Percentiles rank a stretch among this genome's conserved stretches.
Evolutionary conservation across 2,329 filamentous ascomycete genomes (phyloP).

Genomic region (Ascochyta pisi): DNA sequence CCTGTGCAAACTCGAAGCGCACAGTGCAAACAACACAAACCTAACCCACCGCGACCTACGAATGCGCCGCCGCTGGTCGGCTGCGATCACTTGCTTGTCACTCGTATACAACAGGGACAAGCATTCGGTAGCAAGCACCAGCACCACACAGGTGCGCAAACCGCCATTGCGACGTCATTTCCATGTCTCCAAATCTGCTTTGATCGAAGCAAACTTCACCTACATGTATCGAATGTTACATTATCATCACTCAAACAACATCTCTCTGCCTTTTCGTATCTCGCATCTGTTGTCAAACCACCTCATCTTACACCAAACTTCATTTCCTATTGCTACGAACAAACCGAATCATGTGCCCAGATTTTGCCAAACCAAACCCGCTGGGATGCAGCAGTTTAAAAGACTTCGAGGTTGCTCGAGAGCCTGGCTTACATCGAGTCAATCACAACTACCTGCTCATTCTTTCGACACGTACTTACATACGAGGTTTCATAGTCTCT

Average conservation of each 20-base stretch:
- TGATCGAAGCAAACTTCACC: slow-evolving; percentile 16
- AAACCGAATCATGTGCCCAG: slow-evolving; percentile 22
- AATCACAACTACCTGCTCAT: slow-evolving; percentile 16
- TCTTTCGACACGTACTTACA: slow-evolving; percentile 27
- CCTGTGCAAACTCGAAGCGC: slow-evolving; percentile 4
- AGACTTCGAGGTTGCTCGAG: slow-evolving; percentile 20
- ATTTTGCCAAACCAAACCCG: slow-evolving; percentile 25
- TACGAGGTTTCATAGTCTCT: slow-evolving; percentile 24
- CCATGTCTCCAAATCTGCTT: slow-evolving; percentile 1
- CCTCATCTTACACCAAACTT: slow-evolving; percentile 14
- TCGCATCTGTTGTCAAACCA: slow-evolving; percentile 18
- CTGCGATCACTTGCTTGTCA: slow-evolving; percentile 27
- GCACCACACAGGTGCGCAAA: slow-evolving; percentile 36
- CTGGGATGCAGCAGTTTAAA: slow-evolving; percentile 27
- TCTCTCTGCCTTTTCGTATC: slow-evolving; percentile 3
- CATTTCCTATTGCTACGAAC: slow-evolving; percentile 18
- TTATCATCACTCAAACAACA: slow-evolving; percentile 5
- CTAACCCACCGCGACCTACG: slow-evolving; percentile 14
- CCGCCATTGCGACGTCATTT: slow-evolving; percentile 14
- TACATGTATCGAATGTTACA: slow-evolving; percentile 5
- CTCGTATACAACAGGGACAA: slow-evolving; percentile 30
- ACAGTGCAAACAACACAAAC: slow-evolving; percentile 44
- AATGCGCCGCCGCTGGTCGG: slow-evolving; percentile 26
- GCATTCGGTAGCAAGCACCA: slow-evolving; percentile 37
- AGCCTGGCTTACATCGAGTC: slow-evolving; percentile 20